Base-by-base conservation (phyloP, 1,139 yeast genomes). In the Saccharomyces hybrid region DNA sequence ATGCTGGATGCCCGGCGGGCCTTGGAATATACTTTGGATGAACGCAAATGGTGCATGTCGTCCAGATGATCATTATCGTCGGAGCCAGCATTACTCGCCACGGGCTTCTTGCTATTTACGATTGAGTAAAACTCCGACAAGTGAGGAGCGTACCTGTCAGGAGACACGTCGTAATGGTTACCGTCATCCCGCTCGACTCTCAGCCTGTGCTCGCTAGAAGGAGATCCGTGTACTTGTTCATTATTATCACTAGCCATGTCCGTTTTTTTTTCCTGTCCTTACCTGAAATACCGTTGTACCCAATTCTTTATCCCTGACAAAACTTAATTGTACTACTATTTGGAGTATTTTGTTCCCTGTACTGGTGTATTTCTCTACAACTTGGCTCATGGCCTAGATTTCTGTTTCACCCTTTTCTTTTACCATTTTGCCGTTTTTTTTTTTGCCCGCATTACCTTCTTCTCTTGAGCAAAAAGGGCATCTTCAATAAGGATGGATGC, bases 101-200 rank as follows among this genome's bases (percentile, higher is more conserved):
- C 53, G 16, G 23, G 29, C 47, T 50, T 61, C 53, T 51, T 55
- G 51, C 57, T 57, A 48, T 63, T 61, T 6, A 67, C 64, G 25
- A 67, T 57, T 6, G 70, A 61, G 51, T 66, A 67, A 54, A 67
- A 67, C 53, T 67, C 71, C 9, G 70, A 66, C 38, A 67, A 52
- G 57, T 67, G 71, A 31, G 68, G 67, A 11, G 69, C 69, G 53
- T 62, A 66, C 47, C 70, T 56, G 26, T 56, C 63, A 4, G 67
- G 63, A 28, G 66, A 56, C 5, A 38, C 44, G n/a, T 38, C 44
- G 25, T 38, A 38, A 38, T 38, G 44, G 25, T 38, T 38, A 16
- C 44, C 44, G 13, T 38, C 44, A 16, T 38, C 44, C 44, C 44
- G 11, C 7, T 38, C 44, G 11, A 38, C 44, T 16, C 44, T 38